Conservation (phyloP, 2,329 filamentous ascomycete genomes). For the Cadophora gregata region DNA sequence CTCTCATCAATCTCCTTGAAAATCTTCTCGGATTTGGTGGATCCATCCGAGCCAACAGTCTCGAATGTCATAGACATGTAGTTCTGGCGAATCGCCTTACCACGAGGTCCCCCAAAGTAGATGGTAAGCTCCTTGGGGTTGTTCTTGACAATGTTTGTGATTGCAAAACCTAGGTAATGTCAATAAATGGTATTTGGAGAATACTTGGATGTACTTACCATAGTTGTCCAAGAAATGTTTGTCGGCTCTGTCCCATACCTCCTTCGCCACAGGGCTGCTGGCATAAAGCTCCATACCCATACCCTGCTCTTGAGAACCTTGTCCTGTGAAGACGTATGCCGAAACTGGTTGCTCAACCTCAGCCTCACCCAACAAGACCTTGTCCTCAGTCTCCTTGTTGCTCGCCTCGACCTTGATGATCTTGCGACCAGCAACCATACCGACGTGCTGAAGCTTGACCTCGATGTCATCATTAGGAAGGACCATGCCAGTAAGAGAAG, state of each 20-base stretch:
- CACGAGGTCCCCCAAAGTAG: conserved; percentile 94
- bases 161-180: conserved; percentile 75
- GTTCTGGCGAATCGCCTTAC: conserved; percentile 97
- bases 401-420: conserved; percentile 98
- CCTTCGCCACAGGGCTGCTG: conserved; percentile 91
- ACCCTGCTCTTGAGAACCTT: conserved; percentile 97
- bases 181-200: conserved; percentile 34
- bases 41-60: conserved; percentile 90
- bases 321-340: conserved; percentile 96
- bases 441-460: conserved; percentile 93
- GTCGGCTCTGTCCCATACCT: conserved; percentile 97
- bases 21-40: conserved; percentile 97
- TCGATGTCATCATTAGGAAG: conserved; percentile 94
- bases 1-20: conserved; percentile 97
- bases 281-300: conserved; percentile 99
- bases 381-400: conserved; percentile 96
- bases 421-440: conserved; percentile 98
- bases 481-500: conserved; percentile 97
- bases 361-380: conserved; percentile 92
- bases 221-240: conserved; percentile 99
- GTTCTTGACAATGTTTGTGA: conserved; percentile 99
- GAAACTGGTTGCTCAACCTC: conserved; percentile 98
- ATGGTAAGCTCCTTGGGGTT: conserved; percentile 99
- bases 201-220: conserved; percentile 62
- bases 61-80: conserved; percentile 99